Base-by-base conservation (phyloP, 78 protist species). In the Cavenderia fasciculata region DNA sequence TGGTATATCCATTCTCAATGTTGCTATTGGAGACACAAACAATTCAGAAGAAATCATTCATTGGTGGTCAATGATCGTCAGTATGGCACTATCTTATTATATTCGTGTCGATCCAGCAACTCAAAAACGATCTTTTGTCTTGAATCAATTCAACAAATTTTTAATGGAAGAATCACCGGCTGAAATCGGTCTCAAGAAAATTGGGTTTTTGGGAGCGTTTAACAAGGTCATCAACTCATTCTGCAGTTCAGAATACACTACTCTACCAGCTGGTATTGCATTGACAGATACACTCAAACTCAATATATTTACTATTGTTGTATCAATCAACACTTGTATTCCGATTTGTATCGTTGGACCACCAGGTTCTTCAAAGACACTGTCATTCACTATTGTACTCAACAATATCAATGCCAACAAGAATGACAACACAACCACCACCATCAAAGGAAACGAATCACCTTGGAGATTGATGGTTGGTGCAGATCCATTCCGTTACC, bases 301-400 rank as follows among this genome's bases (percentile, higher is more conserved):
- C 47, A 84, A 84, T 46, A 59, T 84, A 11, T 84, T 84, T 14
- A 47, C 46, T 40, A 84, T 56, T 16, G 47, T 69, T 14, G 36
- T 84, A 33, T 43, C 85, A 16, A 84, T 70, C 16, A 56, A 84
- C 44, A 43, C 54, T 1, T 19, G 72, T 41, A 16, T 84, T 0
- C 90, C 90, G n/a, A 27, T 84, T 5, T 71, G 79, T 59, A 84
- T 84, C 25, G 90, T 84, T 11, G 90, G 90, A 23, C 90, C 90
- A 44, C 90, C 90, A 46, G 90, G 90, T 31, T 84, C 78, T 38
- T 43, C 63, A n/a, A 84, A 84, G 46, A 84, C 90, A 2, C 52
- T 84, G 33, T 40, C 63, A 29, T 72, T 84, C 29, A 44, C 47
- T 34, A 84, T 84, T 59, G 90, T 71, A 0, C 54, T 65, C 4